A percentile compares a stretch with the other conserved stretches of the same genome.
Evolutionary conservation across 2,329 filamentous ascomycete genomes (phyloP).

Genomic region (Stagonosporopsis rhizophila): DNA sequence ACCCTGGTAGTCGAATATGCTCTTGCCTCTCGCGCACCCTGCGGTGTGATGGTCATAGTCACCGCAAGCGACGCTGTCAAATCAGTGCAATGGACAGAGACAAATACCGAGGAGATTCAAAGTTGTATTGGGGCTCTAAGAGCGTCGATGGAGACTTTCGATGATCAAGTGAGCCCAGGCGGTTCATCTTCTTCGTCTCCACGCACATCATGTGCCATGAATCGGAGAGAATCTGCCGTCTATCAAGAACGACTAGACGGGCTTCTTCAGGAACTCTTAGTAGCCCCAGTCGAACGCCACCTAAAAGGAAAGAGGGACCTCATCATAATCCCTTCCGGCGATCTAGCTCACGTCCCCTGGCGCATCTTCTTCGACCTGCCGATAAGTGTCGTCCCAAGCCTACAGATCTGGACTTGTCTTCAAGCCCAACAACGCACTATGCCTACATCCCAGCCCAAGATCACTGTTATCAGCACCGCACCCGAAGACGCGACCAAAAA

Average conservation of each 20-base stretch:
- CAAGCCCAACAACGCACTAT: background rate
- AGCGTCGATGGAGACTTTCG: background rate
- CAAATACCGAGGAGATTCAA: background rate
- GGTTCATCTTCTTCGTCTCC: background rate
- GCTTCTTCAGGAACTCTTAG: background rate
- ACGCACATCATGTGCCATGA: background rate
- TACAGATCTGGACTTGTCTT: background rate
- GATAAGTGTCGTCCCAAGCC: background rate
- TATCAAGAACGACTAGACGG: background rate
- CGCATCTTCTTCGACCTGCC: conserved; percentile 2
- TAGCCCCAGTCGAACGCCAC: background rate
- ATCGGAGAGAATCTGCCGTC: background rate
- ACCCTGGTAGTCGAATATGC: background rate
- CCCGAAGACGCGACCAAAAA: background rate
- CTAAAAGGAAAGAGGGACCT: background rate
- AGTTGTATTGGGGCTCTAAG: background rate
- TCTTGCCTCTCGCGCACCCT: background rate
- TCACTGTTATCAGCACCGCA: background rate
- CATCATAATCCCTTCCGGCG: conserved; percentile 1
- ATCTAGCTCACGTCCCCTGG: conserved; percentile 4
- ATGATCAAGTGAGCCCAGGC: background rate
- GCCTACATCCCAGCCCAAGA: background rate
- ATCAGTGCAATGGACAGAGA: background rate
- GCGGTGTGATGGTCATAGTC: background rate
- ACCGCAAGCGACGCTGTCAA: background rate